These are phyloP conservation scores for Gastrodia elata DNA, from an alignment of 106 monocot genomes.

Conservation along the genomic window DNA sequence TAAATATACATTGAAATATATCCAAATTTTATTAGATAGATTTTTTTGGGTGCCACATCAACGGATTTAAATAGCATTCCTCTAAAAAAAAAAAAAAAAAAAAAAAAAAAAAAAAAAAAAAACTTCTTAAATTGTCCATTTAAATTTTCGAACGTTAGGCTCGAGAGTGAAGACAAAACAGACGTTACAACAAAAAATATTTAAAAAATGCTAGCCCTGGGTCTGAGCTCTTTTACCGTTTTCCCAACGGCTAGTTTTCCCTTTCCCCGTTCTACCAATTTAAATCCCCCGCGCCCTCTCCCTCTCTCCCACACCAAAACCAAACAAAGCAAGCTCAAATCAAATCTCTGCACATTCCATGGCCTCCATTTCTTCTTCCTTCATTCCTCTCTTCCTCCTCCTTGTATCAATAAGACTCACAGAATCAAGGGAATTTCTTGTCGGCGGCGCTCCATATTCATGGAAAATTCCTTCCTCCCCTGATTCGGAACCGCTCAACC, in stretches of 20 bases:
- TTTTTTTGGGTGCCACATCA: no score
- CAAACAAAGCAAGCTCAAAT: neutral
- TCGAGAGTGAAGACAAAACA: neutral
- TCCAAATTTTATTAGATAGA: no score
- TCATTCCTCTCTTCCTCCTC: slow-evolving; percentile 6
- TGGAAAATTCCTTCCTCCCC: slow-evolving; percentile 49
- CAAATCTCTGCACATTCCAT: neutral
- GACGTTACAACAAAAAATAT: neutral
- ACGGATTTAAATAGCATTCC: no score
- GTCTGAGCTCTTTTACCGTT: neutral
- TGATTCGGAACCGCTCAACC: slow-evolving; percentile 40
- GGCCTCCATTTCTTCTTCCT: slow-evolving; percentile 9
- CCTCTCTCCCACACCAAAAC: neutral
- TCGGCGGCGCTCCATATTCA: slow-evolving; percentile 40
- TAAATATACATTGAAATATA: no score
- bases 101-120: no score
- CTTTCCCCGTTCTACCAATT: neutral
- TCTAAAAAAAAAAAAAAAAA: no score
- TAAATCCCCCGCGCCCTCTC: neutral
- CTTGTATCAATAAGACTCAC: slow-evolving; percentile 12
- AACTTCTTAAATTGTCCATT: no score
- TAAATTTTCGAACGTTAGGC: neutral
- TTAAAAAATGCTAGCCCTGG: neutral
- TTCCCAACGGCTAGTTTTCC: slow-evolving; percentile 27
- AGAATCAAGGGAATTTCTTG: slow-evolving; percentile 46